A percentile compares a stretch with the other conserved stretches of the same genome.
phyloP scores from a whole-genome alignment of 768 basidiomycete species.

The Lactifluus pinguis region DNA sequence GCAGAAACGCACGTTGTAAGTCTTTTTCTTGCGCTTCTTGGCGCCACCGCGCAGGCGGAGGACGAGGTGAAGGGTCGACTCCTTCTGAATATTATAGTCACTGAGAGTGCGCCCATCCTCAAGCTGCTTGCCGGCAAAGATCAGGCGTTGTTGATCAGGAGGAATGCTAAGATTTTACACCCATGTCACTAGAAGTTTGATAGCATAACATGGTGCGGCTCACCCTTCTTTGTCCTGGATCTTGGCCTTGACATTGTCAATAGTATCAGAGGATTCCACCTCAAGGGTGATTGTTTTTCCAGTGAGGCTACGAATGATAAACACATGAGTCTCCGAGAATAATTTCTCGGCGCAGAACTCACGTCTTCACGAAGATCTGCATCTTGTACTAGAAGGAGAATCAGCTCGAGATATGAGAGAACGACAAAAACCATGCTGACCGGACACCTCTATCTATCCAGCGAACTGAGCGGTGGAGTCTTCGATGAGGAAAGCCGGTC shows the following conservation, averaged over 20 bases:
- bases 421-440: slow-evolving; percentile 13
- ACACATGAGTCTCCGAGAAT: slow-evolving; percentile 2
- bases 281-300: slow-evolving; percentile 98
- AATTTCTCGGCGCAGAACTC: slow-evolving; percentile 27
- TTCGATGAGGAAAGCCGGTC: slow-evolving; percentile 64
- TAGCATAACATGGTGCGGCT: slow-evolving; percentile 22
- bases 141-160: slow-evolving; percentile 93
- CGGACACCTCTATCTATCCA: slow-evolving; percentile 83
- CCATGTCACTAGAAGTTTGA: slow-evolving; percentile 4
- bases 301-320: slow-evolving; percentile 60
- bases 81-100: slow-evolving; percentile 99
- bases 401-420: slow-evolving; percentile 2
- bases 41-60: slow-evolving; percentile 98
- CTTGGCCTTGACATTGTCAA: slow-evolving; percentile 97
- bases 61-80: slow-evolving; percentile 96
- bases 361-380: slow-evolving; percentile 99
- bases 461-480: slow-evolving; percentile 86
- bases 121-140: slow-evolving; percentile 99
- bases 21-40: slow-evolving; percentile 99
- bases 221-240: slow-evolving; percentile 97
- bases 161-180: slow-evolving; percentile 50
- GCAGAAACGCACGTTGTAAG: slow-evolving; percentile 72
- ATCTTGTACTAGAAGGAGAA: slow-evolving; percentile 35
- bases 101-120: slow-evolving; percentile 95
- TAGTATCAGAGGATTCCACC: slow-evolving; percentile 95